Evolutionary conservation across 176 grass and related monocot genomes (phyloP), one percentile per base, ranked within the genome.

Genomic region (Musa acuminata): DNA sequence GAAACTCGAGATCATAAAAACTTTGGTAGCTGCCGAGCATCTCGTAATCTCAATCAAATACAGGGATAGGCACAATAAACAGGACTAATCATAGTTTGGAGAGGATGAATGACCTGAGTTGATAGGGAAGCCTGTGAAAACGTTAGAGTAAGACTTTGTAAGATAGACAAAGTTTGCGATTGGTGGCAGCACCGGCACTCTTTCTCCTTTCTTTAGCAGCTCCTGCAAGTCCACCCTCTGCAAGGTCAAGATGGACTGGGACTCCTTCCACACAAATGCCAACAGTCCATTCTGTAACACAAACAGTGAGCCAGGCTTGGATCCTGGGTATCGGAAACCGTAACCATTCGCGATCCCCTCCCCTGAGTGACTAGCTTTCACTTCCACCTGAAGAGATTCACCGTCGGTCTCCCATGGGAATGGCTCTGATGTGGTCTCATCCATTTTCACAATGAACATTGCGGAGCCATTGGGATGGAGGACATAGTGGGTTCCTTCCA

Each of bases 221-320:
- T 88, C 72, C 79, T 82, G 82, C 71, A 92, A 66, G 55, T 96
- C 11, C 49, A 96, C 79, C 82, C 81, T 92, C 74, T 81, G 71
- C 83, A 96, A 73, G 51, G 87, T 87, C 62, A 96, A 83, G 13
- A 96, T 85, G 49, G 77, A 67, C 52, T 71, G 80, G 13, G 81
- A 88, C 20, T 96, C 93, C 58, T 62, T 92, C 93, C 93, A 96
- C 62, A 96, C 83, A 86, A 96, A 96, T 22, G 89, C 89, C 60
- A 96, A 82, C 23, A 80, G 69, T 7, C 89, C 93, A 83, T 88
- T 83, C 66, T 60, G 55, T 19, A 96, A 64, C 49, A 80, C 83
- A 90, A 90, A 96, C 16, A 96, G 51, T 54, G 93, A 88, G 11
- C 93, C 89, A 0, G 93, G 93, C 82, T 92, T 96, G 6, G 85